Evolutionary conservation across 768 basidiomycete genomes (phyloP).

Genomic region (Gyrodon lividus): DNA sequence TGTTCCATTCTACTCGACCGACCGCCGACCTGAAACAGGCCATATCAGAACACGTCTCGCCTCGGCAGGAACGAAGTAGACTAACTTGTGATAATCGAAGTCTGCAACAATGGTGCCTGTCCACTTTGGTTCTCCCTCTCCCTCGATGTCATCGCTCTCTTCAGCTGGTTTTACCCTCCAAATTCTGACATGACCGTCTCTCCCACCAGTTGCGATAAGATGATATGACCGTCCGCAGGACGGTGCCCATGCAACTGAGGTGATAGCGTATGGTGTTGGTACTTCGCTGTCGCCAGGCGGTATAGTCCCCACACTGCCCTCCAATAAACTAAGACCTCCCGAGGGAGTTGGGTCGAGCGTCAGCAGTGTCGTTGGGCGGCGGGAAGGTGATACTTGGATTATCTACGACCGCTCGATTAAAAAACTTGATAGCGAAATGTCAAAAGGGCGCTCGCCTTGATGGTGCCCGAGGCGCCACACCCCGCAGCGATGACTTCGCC

Average conservation of each 20-base stretch:
- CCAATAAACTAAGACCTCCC: conserved; percentile 14
- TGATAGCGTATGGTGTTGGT: conserved; percentile 61
- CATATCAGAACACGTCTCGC: conserved; percentile 8
- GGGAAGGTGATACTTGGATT: conserved; percentile 68
- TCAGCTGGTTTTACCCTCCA: conserved; percentile 76
- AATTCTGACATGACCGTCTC: conserved; percentile 87
- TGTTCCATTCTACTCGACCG: conserved; percentile 92
- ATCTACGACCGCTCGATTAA: conserved; percentile 44
- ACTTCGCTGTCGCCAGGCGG: conserved; percentile 32
- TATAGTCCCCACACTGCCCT: conserved; percentile 18
- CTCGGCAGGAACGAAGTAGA: neutral
- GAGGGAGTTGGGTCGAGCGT: conserved; percentile 48
- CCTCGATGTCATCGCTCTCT: conserved; percentile 44
- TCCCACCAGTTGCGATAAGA: conserved; percentile 84
- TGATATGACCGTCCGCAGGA: conserved; percentile 93
- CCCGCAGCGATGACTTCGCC: conserved; percentile 84
- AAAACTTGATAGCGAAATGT: neutral
- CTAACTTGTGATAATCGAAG: conserved; percentile 80
- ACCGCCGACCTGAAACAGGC: conserved; percentile 56
- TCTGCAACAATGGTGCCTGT: conserved; percentile 75
- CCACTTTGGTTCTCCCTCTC: conserved; percentile 55
- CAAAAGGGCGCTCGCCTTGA: conserved; percentile 58
- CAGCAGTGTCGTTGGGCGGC: conserved; percentile 64
- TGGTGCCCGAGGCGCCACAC: conserved; percentile 64
- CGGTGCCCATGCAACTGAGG: conserved; percentile 90